phyloP scores from a whole-genome alignment of 2,329 filamentous ascomycete species.

The Hysterium pulicare region DNA sequence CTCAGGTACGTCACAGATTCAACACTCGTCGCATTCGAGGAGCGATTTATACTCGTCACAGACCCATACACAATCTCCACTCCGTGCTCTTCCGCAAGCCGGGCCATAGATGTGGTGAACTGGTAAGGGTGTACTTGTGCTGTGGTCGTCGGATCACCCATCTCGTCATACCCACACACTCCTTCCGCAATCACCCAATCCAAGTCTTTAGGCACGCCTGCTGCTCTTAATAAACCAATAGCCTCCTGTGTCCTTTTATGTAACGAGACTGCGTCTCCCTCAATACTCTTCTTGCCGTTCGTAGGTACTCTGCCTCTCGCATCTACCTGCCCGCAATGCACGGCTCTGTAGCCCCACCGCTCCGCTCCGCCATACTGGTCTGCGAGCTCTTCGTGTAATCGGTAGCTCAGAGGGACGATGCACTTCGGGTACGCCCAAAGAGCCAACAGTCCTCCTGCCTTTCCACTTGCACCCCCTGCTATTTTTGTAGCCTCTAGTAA shows the following conservation, averaged over 20 bases:
- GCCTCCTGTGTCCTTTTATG: conserved; percentile 54
- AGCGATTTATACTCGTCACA: conserved; percentile 64
- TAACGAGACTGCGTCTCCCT: conserved; percentile 46
- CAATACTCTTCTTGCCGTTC: conserved; percentile 24
- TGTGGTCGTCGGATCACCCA: conserved; percentile 77
- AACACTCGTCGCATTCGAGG: conserved; percentile 50
- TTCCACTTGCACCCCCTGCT: conserved; percentile 89
- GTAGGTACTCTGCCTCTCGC: conserved; percentile 42
- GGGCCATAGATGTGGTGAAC: conserved; percentile 82
- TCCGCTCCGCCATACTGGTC: conserved; percentile 73
- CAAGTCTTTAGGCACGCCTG: conserved; percentile 69
- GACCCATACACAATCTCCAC: conserved; percentile 62
- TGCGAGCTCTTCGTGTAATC: conserved; percentile 79
- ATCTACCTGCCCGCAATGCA: conserved; percentile 69
- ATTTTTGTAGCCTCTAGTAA: conserved; percentile 82
- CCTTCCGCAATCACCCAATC: conserved; percentile 76
- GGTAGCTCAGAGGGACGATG: conserved; percentile 82
- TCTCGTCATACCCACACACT: conserved; percentile 70
- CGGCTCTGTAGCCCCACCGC: conserved; percentile 80
- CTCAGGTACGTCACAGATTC: conserved; percentile 61
- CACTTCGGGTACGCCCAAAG: conserved; percentile 86
- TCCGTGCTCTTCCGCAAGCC: conserved; percentile 63
- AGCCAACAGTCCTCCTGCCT: conserved; percentile 86
- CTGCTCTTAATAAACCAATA: conserved; percentile 50
- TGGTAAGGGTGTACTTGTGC: conserved; percentile 91